A percentile compares a stretch with the other conserved stretches of the same genome.
Evolutionary conservation across 495 filamentous ascomycete species (phyloP).

Genomic region (Saxophila tyrrhenica): DNA sequence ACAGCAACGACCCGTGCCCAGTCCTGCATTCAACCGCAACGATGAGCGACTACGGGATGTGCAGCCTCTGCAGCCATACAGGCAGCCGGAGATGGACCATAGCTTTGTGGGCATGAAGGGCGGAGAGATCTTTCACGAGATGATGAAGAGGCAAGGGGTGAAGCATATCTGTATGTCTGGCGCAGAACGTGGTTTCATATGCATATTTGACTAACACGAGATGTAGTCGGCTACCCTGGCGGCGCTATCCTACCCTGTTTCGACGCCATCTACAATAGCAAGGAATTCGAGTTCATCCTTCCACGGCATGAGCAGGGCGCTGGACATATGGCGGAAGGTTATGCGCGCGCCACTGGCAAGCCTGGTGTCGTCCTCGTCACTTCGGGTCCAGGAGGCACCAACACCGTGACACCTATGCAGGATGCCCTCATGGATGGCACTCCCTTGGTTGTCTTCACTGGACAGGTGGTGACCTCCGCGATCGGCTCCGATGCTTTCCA

Average conservation of each 20-base stretch:
- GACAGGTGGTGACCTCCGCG: constrained; percentile 60
- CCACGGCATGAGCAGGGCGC: constrained; percentile 72
- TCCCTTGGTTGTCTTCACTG: constrained; percentile 66
- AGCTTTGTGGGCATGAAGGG: constrained; percentile 85
- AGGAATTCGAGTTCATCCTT: constrained; percentile 68
- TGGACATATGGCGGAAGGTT: constrained; percentile 73
- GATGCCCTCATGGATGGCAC: constrained; percentile 70
- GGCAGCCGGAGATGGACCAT: constrained; percentile 34
- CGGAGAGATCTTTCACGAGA: constrained; percentile 97
- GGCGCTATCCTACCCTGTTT: constrained; percentile 77
- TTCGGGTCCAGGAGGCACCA: constrained; percentile 68
- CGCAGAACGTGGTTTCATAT: neutral
- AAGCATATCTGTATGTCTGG: constrained; percentile 56
- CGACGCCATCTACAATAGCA: constrained; percentile 72
- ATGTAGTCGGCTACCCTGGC: constrained; percentile 57
- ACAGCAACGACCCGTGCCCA: constrained; percentile 24
- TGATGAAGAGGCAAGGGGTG: constrained; percentile 89
- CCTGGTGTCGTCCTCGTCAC: constrained; percentile 71
- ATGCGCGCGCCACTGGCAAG: constrained; percentile 62
- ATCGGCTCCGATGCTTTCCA: constrained; percentile 77
- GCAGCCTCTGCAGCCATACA: constrained; percentile 28
- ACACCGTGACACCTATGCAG: constrained; percentile 68
- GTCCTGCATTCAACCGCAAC: constrained; percentile 34
- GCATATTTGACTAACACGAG: constrained; percentile 4
- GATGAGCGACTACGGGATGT: constrained; percentile 24